phyloP scores from a whole-genome alignment of 2,329 filamentous ascomycete species.

The Pseudopyricularia cyperi region DNA sequence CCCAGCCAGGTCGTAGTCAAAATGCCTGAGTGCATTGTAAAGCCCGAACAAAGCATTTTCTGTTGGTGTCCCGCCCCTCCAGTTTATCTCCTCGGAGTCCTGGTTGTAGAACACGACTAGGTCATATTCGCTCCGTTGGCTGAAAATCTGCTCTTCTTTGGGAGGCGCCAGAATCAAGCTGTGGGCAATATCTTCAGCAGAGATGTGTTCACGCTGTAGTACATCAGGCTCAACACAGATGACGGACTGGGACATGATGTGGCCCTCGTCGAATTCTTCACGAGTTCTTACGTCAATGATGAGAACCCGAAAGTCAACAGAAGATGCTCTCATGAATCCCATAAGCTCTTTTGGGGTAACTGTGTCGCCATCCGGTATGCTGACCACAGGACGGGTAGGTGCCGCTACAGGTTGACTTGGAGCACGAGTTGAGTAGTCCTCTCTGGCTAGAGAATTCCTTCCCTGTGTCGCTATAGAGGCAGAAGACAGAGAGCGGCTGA shows the following conservation, averaged over 20 bases:
- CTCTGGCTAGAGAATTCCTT: conserved; percentile 8
- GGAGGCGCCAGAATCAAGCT: conserved; percentile 42
- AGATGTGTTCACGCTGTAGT: conserved; percentile 51
- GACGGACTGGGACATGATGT: conserved; percentile 71
- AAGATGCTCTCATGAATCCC: conserved; percentile 47
- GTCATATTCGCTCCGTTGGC: conserved; percentile 62
- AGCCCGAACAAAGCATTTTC: conserved; percentile 54
- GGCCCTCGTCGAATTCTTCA: conserved; percentile 72
- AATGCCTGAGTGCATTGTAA: conserved; percentile 68
- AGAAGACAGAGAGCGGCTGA: conserved; percentile 42
- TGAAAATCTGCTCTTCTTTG: conserved; percentile 66
- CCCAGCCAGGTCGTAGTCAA: conserved; percentile 43
- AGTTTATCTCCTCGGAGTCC: conserved; percentile 42
- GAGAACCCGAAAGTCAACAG: conserved; percentile 49
- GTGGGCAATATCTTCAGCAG: conserved; percentile 1
- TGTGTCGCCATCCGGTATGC: conserved; percentile 38
- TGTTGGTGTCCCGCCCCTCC: conserved; percentile 7
- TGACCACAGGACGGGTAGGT: conserved; percentile 23
- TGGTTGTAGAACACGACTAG: conserved; percentile 87
- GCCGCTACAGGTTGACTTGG: conserved; percentile 11
- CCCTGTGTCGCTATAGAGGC: conserved; percentile 20
- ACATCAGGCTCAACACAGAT: conserved; percentile 82
- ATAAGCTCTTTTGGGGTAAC: conserved; percentile 61
- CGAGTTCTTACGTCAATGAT: conserved; percentile 77
- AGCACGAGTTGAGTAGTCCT: conserved; percentile 21